phyloP scores from a whole-genome alignment of 495 filamentous ascomycete species.

The Peziza echinospora region DNA sequence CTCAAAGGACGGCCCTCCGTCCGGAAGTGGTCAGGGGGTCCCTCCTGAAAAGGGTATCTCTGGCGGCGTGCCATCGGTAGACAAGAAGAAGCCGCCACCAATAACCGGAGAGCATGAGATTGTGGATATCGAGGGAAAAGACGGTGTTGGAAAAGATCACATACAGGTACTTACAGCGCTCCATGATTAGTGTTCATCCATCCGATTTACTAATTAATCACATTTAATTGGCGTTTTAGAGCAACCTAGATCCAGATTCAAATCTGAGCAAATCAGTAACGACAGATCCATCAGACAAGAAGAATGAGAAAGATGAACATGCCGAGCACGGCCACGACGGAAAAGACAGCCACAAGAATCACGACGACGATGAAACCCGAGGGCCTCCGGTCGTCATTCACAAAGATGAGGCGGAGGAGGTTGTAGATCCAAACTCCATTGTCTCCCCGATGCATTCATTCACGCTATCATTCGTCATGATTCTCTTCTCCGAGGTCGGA shows the following conservation, averaged over 20 bases:
- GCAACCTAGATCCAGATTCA: background rate
- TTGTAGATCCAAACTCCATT: constrained; percentile 7
- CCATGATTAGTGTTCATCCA: background rate
- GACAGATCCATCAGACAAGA: constrained; percentile 33
- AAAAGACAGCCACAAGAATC: constrained; percentile 21
- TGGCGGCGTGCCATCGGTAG: constrained; percentile 34
- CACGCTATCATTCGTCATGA: constrained; percentile 85
- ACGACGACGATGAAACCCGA: constrained; percentile 22
- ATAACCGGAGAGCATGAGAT: constrained; percentile 20
- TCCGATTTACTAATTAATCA: too few relatives aligned
- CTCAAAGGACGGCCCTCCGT: background rate
- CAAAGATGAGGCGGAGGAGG: constrained; percentile 26
- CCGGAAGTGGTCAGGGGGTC: constrained; percentile 12
- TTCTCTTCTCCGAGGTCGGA: constrained; percentile 88
- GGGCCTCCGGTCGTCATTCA: constrained; percentile 17
- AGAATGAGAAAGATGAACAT: constrained; percentile 20
- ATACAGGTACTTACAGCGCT: background rate
- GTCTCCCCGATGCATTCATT: constrained; percentile 79
- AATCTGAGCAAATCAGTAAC: constrained; percentile 32
- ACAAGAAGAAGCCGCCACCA: constrained; percentile 32
- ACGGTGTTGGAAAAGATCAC: constrained; percentile 2
- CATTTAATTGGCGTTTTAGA: too few relatives aligned
- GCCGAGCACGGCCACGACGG: constrained; percentile 22
- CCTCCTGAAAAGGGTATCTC: constrained; percentile 19
- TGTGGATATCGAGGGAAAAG: constrained; percentile 11